Evolutionary conservation across 2,329 filamentous ascomycete species (phyloP).

Genomic region (Dactylella cylindrospora): DNA sequence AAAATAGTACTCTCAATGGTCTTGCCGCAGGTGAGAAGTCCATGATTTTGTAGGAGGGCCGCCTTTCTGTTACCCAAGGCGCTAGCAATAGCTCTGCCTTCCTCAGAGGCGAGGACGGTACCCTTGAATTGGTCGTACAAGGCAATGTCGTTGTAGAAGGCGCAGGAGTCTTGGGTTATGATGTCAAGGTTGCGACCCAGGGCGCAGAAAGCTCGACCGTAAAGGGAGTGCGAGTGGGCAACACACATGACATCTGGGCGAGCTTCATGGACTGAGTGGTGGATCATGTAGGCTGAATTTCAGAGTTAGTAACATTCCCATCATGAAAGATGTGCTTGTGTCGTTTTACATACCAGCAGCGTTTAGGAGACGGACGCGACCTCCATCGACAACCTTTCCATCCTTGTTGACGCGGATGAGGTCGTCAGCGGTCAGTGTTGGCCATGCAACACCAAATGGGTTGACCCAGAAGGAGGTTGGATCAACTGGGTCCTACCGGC

Average conservation of each 20-base stretch:
- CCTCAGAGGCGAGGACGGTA: constrained; percentile 59
- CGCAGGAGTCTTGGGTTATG: constrained; percentile 62
- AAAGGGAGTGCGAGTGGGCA: constrained; percentile 62
- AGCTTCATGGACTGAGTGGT: constrained; percentile 62
- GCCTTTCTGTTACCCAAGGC: constrained; percentile 58
- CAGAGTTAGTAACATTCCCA: neutral
- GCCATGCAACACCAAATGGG: constrained; percentile 65
- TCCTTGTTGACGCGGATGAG: constrained; percentile 67
- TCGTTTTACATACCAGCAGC: constrained; percentile 49
- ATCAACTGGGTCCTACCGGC: constrained; percentile 59
- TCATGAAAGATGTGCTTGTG: neutral
- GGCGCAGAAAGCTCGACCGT: constrained; percentile 64
- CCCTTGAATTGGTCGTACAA: constrained; percentile 58
- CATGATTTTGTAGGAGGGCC: constrained; percentile 60
- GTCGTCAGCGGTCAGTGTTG: constrained; percentile 64
- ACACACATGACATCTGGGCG: constrained; percentile 63
- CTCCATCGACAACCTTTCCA: constrained; percentile 66
- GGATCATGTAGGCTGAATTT: constrained; percentile 61
- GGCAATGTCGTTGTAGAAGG: constrained; percentile 54
- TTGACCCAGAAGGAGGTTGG: constrained; percentile 67
- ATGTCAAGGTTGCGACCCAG: constrained; percentile 63
- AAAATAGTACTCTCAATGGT: constrained; percentile 59
- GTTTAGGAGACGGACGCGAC: constrained; percentile 56
- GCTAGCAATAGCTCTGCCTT: constrained; percentile 57
- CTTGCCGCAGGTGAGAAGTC: constrained; percentile 58